Evolutionary conservation across 2,329 filamentous ascomycete species (phyloP).

Genomic region (Dothideomycetes sp.): DNA sequence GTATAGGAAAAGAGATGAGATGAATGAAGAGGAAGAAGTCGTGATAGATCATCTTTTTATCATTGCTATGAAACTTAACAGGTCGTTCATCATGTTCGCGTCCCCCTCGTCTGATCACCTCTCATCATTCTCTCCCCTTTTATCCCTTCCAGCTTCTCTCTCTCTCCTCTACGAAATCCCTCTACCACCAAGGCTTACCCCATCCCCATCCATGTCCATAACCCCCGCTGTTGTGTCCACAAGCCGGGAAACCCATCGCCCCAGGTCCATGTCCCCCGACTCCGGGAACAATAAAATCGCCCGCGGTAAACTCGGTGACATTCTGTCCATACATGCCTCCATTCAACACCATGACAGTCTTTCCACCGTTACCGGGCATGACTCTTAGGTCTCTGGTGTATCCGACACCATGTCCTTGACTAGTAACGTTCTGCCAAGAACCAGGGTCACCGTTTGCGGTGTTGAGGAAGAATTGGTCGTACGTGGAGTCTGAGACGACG

Average conservation of each 20-base stretch:
- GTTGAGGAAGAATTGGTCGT: slow-evolving; percentile 40
- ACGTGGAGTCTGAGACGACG: slow-evolving; percentile 36
- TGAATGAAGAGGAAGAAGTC: too few species aligned
- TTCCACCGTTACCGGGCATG: slow-evolving; percentile 26
- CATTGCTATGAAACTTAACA: too few species aligned
- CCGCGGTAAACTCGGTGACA: slow-evolving; percentile 1
- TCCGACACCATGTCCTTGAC: slow-evolving; percentile 29
- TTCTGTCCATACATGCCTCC: slow-evolving; percentile 9
- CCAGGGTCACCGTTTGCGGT: slow-evolving; percentile 34
- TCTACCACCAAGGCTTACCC: slow-evolving; percentile 5
- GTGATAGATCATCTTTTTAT: too few species aligned
- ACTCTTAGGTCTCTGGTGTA: slow-evolving; percentile 42
- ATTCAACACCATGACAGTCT: slow-evolving; percentile 4
- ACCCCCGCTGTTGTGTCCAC: slow-evolving; percentile 6
- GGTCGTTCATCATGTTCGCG: too few species aligned
- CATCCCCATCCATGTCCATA: slow-evolving; percentile 9
- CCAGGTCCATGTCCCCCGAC: slow-evolving; percentile 3
- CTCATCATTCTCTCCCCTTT: too few species aligned
- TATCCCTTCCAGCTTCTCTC: too few species aligned
- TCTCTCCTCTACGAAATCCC: too few species aligned
- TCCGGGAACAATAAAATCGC: slow-evolving; percentile 9
- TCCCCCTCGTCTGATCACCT: too few species aligned
- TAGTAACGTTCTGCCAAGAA: slow-evolving; percentile 37
- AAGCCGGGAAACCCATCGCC: slow-evolving; percentile 7
- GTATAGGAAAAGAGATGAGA: too few species aligned